phyloP scores from a whole-genome alignment of 805 yeast species.

The Candida sithepensis region DNA sequence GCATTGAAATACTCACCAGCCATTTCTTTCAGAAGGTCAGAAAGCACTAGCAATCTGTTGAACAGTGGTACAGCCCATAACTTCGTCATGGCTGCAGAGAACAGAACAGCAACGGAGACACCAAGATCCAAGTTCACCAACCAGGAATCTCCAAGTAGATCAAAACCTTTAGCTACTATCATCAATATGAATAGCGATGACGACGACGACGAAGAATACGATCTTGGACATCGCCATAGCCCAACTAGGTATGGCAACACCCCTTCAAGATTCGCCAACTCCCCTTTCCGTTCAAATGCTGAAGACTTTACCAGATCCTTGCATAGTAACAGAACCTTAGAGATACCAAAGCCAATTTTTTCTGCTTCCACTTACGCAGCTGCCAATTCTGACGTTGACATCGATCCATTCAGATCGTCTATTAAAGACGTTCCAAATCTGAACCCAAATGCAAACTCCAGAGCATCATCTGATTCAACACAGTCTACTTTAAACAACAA shows the following conservation, averaged over 20 bases:
- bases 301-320: conserved; percentile 36
- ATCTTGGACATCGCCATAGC: conserved; percentile 35
- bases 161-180: conserved; percentile 45
- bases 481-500: conserved; percentile 16
- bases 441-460: conserved; percentile 16
- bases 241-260: conserved; percentile 17
- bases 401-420: conserved; percentile 20
- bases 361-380: conserved; percentile 62
- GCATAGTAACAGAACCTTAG: conserved; percentile 40
- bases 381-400: conserved; percentile 37
- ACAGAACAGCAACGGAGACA: conserved; percentile 47
- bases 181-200: conserved; percentile 40
- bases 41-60: conserved; percentile 18
- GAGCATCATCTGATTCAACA: conserved; percentile 22
- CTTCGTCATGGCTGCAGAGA: conserved; percentile 32
- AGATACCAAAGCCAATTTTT: conserved; percentile 64
- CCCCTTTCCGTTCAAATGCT: conserved; percentile 15
- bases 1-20: conserved; percentile 43
- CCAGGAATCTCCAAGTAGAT: conserved; percentile 69
- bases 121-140: conserved; percentile 67
- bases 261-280: conserved; percentile 16
- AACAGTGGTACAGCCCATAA: conserved; percentile 37
- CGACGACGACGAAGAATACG: conserved; percentile 30
- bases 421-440: conserved; percentile 21
- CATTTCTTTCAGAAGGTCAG: conserved; percentile 35